Base-by-base conservation (phyloP, 495 filamentous ascomycete genomes). In the Lophiotrema nucula region DNA sequence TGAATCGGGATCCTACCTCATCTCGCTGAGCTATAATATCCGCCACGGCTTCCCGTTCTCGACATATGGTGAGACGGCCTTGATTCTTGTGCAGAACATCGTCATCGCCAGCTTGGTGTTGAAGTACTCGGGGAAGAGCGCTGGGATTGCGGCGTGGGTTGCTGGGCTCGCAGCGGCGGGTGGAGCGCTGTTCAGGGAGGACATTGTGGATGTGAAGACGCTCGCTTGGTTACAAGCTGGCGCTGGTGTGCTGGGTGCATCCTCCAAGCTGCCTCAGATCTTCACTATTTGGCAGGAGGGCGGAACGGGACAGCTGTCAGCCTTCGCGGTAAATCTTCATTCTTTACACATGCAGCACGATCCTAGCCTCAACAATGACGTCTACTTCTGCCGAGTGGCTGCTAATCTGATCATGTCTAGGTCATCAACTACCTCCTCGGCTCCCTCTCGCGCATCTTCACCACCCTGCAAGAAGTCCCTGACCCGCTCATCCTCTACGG, bases 351-450 rank as follows among this genome's bases (percentile, higher is more conserved):
- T n/a, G n/a, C n/a, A n/a, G n/a, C n/a, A n/a, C n/a, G n/a, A n/a
- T n/a, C n/a, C n/a, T n/a, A n/a, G n/a, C n/a, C n/a, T n/a, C n/a
- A n/a, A n/a, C n/a, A n/a, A n/a, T n/a, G n/a, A n/a, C n/a, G n/a
- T n/a, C n/a, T n/a, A n/a, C n/a, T n/a, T n/a, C n/a, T n/a, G n/a
- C n/a, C n/a, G n/a, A n/a, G n/a, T n/a, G n/a, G n/a, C n/a, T n/a
- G n/a, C n/a, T n/a, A n/a, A n/a, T n/a, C n/a, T n/a, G n/a, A 15
- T 8, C 6, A 21, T 21, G 19, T 43, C 10, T 65, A 97, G 92
- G 91, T 98, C 47, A 96, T 97, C 79, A 97, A 95, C 79, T 98
- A 96, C 73, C 90, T 98, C 65, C 77, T 82, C 66, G 93, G 93
- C 12, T 93, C 89, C 54, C 83, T 96, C 35, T 87, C 89, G 12